Evolutionary conservation across 2,329 filamentous ascomycete species (phyloP).

Genomic region (Fusarium sp.): DNA sequence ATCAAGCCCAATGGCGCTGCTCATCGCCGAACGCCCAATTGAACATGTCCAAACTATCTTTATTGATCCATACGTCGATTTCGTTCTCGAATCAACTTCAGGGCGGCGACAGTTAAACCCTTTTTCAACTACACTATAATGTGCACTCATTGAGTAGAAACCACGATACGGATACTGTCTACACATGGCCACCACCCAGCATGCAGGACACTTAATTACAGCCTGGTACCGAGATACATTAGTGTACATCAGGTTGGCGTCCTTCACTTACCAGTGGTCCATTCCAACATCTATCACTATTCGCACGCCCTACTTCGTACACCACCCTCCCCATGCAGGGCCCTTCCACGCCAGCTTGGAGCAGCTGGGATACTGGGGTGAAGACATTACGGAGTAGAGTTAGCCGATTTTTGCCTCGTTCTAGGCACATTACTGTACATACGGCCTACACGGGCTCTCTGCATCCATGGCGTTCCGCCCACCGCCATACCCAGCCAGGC

Average conservation of each 20-base stretch:
- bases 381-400: background rate
- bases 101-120: conserved; percentile 8
- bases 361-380: background rate
- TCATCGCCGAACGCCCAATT: conserved; percentile 11
- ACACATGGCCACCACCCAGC: background rate
- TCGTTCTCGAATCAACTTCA: conserved; percentile 29
- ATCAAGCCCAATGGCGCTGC: background rate
- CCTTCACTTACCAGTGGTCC: conserved; percentile 2
- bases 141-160: background rate
- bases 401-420: background rate
- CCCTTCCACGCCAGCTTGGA: conserved; percentile 11
- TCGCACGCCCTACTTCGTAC: background rate
- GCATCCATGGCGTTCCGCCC: conserved; percentile 18
- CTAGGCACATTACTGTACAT: background rate
- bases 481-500: conserved; percentile 41
- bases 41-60: background rate
- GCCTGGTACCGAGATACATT: background rate
- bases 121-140: background rate
- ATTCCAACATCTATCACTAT: conserved; percentile 4
- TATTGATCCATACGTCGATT: background rate
- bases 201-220: conserved; percentile 6
- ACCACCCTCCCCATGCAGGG: background rate
- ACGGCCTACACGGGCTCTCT: conserved; percentile 11
- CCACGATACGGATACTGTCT: background rate
- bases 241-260: conserved; percentile 1